Evolutionary conservation across 2,329 filamentous ascomycete species (phyloP), one percentile per base, ranked within the genome.

Genomic region (Cladophialophora chaetospira): DNA sequence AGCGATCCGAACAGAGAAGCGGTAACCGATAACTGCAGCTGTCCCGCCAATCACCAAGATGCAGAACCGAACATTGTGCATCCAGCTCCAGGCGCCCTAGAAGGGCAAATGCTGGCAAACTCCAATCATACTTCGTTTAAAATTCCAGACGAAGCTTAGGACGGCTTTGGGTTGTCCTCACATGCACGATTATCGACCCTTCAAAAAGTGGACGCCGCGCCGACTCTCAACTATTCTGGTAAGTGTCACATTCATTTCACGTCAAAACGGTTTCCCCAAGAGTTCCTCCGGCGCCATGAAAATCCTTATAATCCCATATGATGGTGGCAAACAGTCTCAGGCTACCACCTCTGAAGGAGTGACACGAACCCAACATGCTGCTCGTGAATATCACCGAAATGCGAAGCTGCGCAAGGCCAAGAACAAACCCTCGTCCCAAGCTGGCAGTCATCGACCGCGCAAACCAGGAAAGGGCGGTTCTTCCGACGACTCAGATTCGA

Each of bases 331-430:
- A 19, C 42, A 44, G 23, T 28, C 42, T 13, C 19, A 44, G 23
- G 42, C 42, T 9, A 44, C 19, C 4, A n/a, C 42, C 4, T 44
- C 42, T 26, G 42, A 44, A 13, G 42, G 42, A 11, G 23, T 44
- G 10, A 44, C 42, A 11, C 42, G 42, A 8, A 28, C 42, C 5
- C 42, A 44, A 28, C 42, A 44, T 44, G 42, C 42, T n/a, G 42
- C 42, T n/a, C 42, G 42, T 28, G 42, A 44, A 28, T 44, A 44
- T 8, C 42, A 44, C 23, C 42, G 42, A 25, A 44, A 44, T 28
- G 42, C 42, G 15, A 44, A 44, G 42, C 23, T 44, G 23, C 42
- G 42, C 19, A 44, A 13, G 10, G 42, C 42, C 1, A 44, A 6
- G 21, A 44, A n/a, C 42, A 44, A 44, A 28, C 19, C 9, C 42